phyloP scores from a whole-genome alignment of 2,329 filamentous ascomycete species.

The Dryadomyces quercus-mongolicae region DNA sequence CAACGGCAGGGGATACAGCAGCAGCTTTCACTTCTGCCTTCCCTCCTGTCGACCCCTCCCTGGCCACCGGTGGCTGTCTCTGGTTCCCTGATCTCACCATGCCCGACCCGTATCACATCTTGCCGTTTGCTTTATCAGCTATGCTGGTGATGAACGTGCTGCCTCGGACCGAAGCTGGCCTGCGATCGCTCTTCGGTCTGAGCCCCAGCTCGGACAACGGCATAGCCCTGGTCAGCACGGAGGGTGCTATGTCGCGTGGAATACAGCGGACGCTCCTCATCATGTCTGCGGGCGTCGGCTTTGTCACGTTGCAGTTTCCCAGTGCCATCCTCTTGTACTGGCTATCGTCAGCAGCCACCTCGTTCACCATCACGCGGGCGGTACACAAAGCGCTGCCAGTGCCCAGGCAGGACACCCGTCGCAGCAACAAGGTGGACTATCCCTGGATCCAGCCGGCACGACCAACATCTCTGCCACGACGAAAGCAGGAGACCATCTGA shows the following conservation, averaged over 20 bases:
- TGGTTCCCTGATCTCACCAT: slow-evolving; percentile 44
- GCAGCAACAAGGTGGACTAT: slow-evolving; percentile 13
- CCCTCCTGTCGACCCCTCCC: slow-evolving; percentile 15
- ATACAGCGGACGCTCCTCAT: slow-evolving; percentile 20
- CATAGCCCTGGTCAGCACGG: neutral
- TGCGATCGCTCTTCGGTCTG: slow-evolving; percentile 15
- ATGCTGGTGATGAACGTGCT: slow-evolving; percentile 22
- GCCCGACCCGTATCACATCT: slow-evolving; percentile 36
- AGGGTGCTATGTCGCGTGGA: neutral
- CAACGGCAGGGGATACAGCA: slow-evolving; percentile 1
- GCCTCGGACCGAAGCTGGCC: slow-evolving; percentile 16
- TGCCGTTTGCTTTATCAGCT: slow-evolving; percentile 29
- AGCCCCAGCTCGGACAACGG: neutral
- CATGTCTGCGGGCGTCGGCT: slow-evolving; percentile 20
- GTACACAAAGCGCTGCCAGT: slow-evolving; percentile 17
- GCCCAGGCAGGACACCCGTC: slow-evolving; percentile 5
- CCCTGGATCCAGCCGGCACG: slow-evolving; percentile 6
- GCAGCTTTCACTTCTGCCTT: neutral
- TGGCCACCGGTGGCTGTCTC: slow-evolving; percentile 37
- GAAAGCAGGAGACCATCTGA: neutral
- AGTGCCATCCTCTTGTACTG: slow-evolving; percentile 32
- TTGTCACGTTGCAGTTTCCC: slow-evolving; percentile 25
- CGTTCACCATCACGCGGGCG: slow-evolving; percentile 11
- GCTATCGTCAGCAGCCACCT: slow-evolving; percentile 22
- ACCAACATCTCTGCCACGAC: neutral